Base-by-base conservation (phyloP, 108 stramenopile genomes). In the Fragilaria crotonensis region DNA sequence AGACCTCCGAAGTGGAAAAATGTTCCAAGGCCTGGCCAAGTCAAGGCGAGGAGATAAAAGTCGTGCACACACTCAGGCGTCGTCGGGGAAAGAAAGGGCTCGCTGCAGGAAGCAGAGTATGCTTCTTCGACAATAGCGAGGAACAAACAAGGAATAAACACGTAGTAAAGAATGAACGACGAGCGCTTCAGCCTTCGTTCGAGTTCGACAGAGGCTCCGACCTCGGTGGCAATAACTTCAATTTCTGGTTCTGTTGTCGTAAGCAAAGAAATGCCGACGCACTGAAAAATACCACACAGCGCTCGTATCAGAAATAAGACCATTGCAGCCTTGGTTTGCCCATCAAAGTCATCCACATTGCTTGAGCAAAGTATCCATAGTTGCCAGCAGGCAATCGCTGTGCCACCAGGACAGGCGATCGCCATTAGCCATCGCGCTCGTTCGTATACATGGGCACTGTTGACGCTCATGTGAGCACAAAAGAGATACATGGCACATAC, bases 1-100 rank as follows among this genome's bases (percentile, higher is more conserved):
- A 56, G 30, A 19, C 21, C 3, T 7, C 54, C 54, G 23, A 56
- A 56, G 23, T 56, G 54, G 54, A 56, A 56, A 33, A 36, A 56
- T 1, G 27, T 20, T 18, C 54, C 54, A 17, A 56, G 1, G 19
- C 54, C 54, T 33, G 54, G 32, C 54, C 54, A 56, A 26, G 11
- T 56, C 14, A 11, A 21, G 1, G 54, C 4, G 31, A 21, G 27
- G 33, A 56, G 2, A 36, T 21, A 31, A 56, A 56, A 33, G 54
- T 33, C 36, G 14, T 11, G 14, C 14, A 41, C 36, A 41, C 36
- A 41, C 11, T 14, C 36, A 11, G 36, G 36, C 11, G 36, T 41
- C 14, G 36, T 41, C 11, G 36, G 36, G 14, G 36, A 41, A 41
- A 41, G 36, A 7, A 41, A 41, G 14, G 36, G 36, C 14, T 41